Conservation (phyloP, 164 flowering plant species). For the Annona cherimola region DNA sequence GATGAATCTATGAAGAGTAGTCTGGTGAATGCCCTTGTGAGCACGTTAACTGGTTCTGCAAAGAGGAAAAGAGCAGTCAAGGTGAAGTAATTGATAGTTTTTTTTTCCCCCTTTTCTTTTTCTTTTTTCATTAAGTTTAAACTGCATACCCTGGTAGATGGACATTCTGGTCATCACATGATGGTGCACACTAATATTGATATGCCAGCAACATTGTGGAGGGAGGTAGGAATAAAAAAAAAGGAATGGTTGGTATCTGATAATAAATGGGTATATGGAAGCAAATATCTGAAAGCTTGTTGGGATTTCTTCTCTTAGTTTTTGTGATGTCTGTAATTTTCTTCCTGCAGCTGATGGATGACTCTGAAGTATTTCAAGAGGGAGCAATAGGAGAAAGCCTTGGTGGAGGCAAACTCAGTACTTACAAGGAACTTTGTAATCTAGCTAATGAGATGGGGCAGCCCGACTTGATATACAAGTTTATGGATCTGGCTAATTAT, state of each 20-base stretch:
- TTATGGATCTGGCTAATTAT: constrained; percentile 97
- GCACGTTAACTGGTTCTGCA: constrained; percentile 86
- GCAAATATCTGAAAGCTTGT: not conserved
- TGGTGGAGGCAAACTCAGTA: constrained; percentile 91
- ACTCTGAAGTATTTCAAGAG: constrained; percentile 92
- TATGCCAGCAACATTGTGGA: not conserved
- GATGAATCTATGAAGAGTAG: constrained; percentile 77
- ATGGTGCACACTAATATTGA: not conserved
- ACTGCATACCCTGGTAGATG: not conserved
- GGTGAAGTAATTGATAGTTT: constrained; percentile 31
- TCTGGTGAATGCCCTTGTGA: constrained; percentile 87
- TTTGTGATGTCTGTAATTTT: not conserved
- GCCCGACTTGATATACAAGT: constrained; percentile 92
- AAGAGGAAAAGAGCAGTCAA: constrained; percentile 96
- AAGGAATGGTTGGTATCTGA: not conserved
- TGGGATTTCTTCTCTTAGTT: not conserved
- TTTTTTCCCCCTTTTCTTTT: not conserved
- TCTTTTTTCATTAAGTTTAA: not conserved
- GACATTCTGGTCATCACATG: not conserved
- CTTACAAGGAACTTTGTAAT: constrained; percentile 94
- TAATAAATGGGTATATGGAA: too few species aligned
- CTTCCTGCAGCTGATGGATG: constrained; percentile 68
- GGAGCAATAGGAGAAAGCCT: constrained; percentile 81
- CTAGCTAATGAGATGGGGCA: constrained; percentile 99
- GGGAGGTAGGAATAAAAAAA: not conserved